Evolutionary conservation across 1,284 basidiomycete species (phyloP).

Genomic region (Cryptococcus floricola): DNA sequence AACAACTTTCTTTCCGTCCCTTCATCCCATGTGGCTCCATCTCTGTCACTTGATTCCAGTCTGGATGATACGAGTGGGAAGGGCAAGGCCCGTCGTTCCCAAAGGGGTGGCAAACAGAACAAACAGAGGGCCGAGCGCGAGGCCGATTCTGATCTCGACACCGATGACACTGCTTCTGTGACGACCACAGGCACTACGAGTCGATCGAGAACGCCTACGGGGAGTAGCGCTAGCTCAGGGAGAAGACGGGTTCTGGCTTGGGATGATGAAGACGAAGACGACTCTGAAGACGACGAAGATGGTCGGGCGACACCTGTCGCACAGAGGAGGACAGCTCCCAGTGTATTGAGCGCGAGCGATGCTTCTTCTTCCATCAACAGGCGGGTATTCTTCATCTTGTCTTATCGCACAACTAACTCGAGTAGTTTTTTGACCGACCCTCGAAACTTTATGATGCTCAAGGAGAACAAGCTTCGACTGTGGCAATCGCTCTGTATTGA

Average conservation of each 20-base stretch:
- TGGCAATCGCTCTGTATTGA: slow-evolving; percentile 47
- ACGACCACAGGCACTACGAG: no score
- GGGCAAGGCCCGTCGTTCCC: not conserved
- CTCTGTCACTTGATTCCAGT: not conserved
- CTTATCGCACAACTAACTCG: not conserved
- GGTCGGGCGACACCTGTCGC: slow-evolving; percentile 5
- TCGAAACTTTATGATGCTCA: slow-evolving; percentile 21
- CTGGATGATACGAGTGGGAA: not conserved
- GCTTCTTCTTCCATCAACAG: slow-evolving; percentile 28
- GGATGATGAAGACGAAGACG: slow-evolving; percentile 14
- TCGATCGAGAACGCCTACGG: no score
- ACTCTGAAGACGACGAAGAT: slow-evolving; percentile 16
- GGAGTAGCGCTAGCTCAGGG: no score
- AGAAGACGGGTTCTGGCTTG: no score
- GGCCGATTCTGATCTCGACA: not conserved
- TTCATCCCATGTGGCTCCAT: not conserved
- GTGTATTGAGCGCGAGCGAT: slow-evolving; percentile 29
- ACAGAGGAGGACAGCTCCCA: not conserved
- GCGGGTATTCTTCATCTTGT: slow-evolving; percentile 14
- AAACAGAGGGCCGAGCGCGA: not conserved
- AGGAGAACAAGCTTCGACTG: slow-evolving; percentile 38
- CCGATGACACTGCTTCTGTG: not conserved
- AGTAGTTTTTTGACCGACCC: slow-evolving; percentile 28
- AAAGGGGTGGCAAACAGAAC: not conserved
- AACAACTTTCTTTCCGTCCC: not conserved